Evolutionary conservation across 2,329 filamentous ascomycete genomes (phyloP), one percentile per base, ranked within the genome.

Genomic region (Phaeosphaeria sp.): DNA sequence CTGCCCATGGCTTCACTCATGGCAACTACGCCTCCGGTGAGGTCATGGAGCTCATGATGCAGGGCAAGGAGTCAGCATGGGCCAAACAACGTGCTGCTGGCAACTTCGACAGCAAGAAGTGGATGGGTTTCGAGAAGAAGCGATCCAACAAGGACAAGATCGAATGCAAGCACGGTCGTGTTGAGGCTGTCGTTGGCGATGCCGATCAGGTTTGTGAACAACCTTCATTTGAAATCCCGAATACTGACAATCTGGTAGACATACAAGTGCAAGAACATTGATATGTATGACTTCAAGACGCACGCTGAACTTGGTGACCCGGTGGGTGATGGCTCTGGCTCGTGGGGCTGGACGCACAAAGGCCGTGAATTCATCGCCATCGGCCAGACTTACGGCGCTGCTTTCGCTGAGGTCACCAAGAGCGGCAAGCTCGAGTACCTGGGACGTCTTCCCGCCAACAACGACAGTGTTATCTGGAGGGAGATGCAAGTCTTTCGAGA

Each of bases 251-350:
- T 27, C n/a, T 11, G 25, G 1, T 20, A 49, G 18, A 78, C 76
- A 1, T 79, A 79, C 69, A 74, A 73, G 56, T 79, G 77, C 66
- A 76, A 77, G 58, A 71, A 77, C 55, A 79, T 85, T 13, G 84
- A 87, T 63, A 77, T 86, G 24, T 84, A 86, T 71, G 82, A 84
- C 66, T 87, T 87, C 74, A 76, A 83, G 59, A 82, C 79, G 51
- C 85, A 87, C 60, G 79, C 79, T 17, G 82, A 82, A 49, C 80
- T 87, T 4, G 85, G 84, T 11, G 82, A 81, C 61, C 65, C 67
- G 24, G 67, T 62, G 30, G 77, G 75, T 30, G 74, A 79, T 47
- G 79, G 79, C 17, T 78, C 76, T 27, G 78, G 77, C 9, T 83
- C 81, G 0, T 85, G 83, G 83, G 84, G 84, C 15, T 85, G 84